Evolutionary conservation across 257 asterid species (phyloP), one percentile per base, ranked within the genome.

Genomic region (Solanum chilense): DNA sequence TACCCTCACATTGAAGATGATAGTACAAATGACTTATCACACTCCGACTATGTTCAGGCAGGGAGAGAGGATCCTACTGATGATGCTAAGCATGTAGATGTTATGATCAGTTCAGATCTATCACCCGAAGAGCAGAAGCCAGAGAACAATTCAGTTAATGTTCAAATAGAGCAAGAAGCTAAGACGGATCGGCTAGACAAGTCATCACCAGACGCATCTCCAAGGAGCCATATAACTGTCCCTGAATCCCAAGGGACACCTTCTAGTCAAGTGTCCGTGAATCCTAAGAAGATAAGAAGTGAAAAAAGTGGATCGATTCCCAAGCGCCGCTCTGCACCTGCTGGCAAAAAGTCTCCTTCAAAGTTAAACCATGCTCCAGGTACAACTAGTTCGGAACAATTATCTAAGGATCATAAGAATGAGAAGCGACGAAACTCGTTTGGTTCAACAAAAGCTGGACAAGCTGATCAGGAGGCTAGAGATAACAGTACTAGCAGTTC

Each of bases 161-260:
- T 82, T 84, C 92, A 90, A 82, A 81, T 88, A 83, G 92, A 93
- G 86, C 78, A 62, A 84, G 93, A 86, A 90, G 84, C 92, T 85
- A 95, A 92, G 89, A 83, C 83, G 18, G 90, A 89, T 84, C 90
- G 71, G 58, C 89, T 82, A 25, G 64, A 87, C 87, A 91, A 90
- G 89, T 91, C 91, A 85, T 94, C 98, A 71, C 94, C 95, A 14
- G 94, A 93, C 88, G 96, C 91, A 86, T 95, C 99, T 88, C 98
- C 97, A 60, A 91, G 93, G 89, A 97, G 95, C 89, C 98, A 87
- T 85, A 86, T 84, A 82, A 92, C 95, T 58, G 76, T 86, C 86
- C 90, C 97, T 41, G 98, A 95, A 87, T 93, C 94, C 88, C 95
- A 95, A 90, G 94, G 93, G 60, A 93, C 98, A 5, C 99, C 99